Conservation (phyloP, 2,329 filamentous ascomycete species). For the Fusarium xylarioides region DNA sequence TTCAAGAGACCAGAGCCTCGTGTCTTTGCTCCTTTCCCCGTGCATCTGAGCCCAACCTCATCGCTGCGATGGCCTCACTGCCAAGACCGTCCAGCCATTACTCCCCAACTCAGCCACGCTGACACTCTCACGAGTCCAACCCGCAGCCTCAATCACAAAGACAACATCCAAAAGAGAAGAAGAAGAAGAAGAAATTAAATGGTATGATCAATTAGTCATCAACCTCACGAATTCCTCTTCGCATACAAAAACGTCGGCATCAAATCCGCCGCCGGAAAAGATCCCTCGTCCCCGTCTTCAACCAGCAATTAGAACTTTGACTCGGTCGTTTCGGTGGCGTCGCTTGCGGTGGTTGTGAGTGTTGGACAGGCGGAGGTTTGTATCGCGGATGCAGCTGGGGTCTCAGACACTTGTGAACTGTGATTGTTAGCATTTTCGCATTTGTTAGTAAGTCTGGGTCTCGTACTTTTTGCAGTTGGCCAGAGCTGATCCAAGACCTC, state of each 20-base stretch:
- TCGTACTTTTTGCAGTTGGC: slow-evolving; percentile 3
- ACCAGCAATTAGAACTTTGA: slow-evolving; percentile 9
- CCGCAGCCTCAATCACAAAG: not conserved
- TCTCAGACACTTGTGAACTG: not conserved
- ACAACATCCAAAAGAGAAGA: not conserved
- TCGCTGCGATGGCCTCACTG: not conserved
- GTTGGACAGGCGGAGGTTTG: not conserved
- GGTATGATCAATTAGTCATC: rapidly evolving
- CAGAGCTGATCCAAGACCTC: slow-evolving; percentile 23
- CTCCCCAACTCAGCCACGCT: not conserved
- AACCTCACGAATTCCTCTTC: not conserved
- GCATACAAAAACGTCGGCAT: slow-evolving; percentile 10
- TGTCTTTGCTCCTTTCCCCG: rapidly evolving
- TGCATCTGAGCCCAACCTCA: not conserved
- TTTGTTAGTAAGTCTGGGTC: not conserved
- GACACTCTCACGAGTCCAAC: not conserved
- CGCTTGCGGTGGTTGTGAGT: not conserved
- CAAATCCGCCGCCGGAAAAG: not conserved
- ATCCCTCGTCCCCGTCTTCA: not conserved
- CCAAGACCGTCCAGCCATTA: not conserved
- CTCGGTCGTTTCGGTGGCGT: not conserved
- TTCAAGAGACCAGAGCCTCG: too few species aligned
- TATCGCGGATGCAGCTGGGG: not conserved
- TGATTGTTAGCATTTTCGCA: not conserved
- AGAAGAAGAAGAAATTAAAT: too few species aligned